Base-by-base conservation (phyloP, 345 rosid genomes). In the Arabidopsis suecica region DNA sequence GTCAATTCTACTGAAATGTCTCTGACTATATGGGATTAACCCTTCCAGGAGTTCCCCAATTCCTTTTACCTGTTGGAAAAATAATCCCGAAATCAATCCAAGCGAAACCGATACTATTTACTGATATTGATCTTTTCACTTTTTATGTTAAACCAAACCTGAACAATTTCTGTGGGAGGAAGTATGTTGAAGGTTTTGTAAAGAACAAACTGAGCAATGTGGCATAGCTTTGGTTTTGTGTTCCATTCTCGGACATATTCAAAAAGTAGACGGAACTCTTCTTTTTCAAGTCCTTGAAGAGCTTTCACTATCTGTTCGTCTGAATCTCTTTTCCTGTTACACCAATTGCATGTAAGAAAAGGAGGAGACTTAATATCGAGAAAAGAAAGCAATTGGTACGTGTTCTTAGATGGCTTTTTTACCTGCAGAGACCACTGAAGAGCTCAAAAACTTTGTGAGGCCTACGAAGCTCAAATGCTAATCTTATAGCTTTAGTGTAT, bases 241-340 rank as follows among this genome's bases (percentile, higher is more conserved):
- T 95, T 95, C 99, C 99, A 95, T 78, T 95, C 97, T 68, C 97
- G 86, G 64, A 85, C 72, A 50, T 95, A 95, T 77, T 87, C 92
- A 73, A 95, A 86, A 68, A 95, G 97, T 58, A 68, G 81, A 47
- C 68, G 82, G 20, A 84, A 73, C 69, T 95, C 93, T 81, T 92
- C 97, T 12, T 82, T 81, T 37, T 84, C 86, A 68, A 95, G 88
- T 63, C 84, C 83, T 73, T 69, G 80, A 57, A 92, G 89, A 61
- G 89, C 91, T 79, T 86, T 88, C 69, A 78, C 84, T 47, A 90
- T 82, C 44, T 83, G 89, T 74, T 84, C 68, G 51, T 36, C 81
- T 23, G 78, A 75, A 42, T 85, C 97, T 67, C 79, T 77, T 78
- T 84, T 88, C 82, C 97, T 94, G 86, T 75, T 23, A 62, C 49